Conservation (phyloP, 164 flowering plant genomes). For the Santalum album region DNA sequence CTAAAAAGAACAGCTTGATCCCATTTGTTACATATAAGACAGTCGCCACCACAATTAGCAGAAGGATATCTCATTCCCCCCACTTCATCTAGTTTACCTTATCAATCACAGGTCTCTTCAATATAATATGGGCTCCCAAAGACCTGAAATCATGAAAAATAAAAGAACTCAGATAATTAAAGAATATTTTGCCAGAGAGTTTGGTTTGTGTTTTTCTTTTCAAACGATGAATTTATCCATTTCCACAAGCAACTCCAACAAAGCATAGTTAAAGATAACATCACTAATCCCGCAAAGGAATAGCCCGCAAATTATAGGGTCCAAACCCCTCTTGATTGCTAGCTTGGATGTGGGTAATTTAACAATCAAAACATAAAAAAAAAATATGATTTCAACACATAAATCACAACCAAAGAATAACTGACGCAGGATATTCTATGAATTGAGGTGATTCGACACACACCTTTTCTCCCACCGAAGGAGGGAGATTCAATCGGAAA, state of each 20-base stretch:
- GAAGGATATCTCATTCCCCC: conserved; percentile 37
- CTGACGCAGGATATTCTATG: not conserved
- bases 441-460: not conserved
- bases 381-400: too few relatives aligned
- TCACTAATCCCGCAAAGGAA: too few relatives aligned
- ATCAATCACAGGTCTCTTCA: not conserved
- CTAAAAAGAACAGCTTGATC: conserved; percentile 25
- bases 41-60: conserved; percentile 5
- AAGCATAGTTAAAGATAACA: too few relatives aligned
- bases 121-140: not conserved
- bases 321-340: too few relatives aligned
- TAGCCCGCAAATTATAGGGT: too few relatives aligned
- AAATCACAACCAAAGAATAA: too few relatives aligned
- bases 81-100: conserved; percentile 14
- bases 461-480: not conserved
- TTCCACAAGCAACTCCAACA: too few relatives aligned
- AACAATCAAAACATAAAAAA: not conserved
- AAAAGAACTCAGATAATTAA: too few relatives aligned
- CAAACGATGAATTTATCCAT: too few relatives aligned
- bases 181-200: too few relatives aligned
- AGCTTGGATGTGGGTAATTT: too few relatives aligned
- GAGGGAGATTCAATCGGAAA: not conserved
- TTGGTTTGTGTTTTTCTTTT: too few relatives aligned
- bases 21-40: conserved; percentile 8
- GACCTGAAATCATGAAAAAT: not conserved